phyloP scores from a whole-genome alignment of 805 yeast genomes.

The Candida sakaeoensis region DNA sequence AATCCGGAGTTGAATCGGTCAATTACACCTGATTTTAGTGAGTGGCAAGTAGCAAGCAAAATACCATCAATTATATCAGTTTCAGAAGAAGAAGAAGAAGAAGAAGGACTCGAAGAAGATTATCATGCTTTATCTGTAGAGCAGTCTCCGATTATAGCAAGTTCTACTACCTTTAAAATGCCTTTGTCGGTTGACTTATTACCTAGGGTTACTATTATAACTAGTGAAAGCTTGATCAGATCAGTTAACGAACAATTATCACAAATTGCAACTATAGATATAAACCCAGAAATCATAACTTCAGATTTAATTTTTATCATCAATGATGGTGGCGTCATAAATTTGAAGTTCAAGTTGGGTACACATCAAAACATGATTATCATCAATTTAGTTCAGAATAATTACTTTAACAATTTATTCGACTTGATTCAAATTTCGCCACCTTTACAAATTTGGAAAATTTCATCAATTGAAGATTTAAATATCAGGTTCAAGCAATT shows the following conservation, averaged over 20 bases:
- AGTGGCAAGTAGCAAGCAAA: constrained; percentile 6
- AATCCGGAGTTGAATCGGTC: constrained; percentile 39
- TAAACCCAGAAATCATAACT: constrained; percentile 4
- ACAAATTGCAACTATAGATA: background rate
- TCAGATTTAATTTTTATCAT: constrained; percentile 31
- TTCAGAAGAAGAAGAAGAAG: constrained; percentile 42
- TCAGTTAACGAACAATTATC: background rate
- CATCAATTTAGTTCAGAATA: constrained; percentile 36
- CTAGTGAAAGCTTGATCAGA: background rate
- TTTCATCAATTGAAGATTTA: constrained; percentile 28
- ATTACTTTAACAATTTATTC: constrained; percentile 37
- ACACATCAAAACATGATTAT: constrained; percentile 24
- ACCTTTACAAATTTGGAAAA: constrained; percentile 40
- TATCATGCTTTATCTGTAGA: background rate
- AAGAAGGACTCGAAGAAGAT: constrained; percentile 14
- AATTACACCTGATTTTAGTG: constrained; percentile 9
- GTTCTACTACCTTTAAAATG: constrained; percentile 29
- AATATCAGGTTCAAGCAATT: constrained; percentile 23
- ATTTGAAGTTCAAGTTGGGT: constrained; percentile 22
- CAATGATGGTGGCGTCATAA: constrained; percentile 34
- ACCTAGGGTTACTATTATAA: background rate
- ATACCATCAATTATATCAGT: constrained; percentile 14
- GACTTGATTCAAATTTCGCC: constrained; percentile 29
- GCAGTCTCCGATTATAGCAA: too few species aligned
- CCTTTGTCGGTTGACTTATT: constrained; percentile 31